Conservation (phyloP, 371 early-diverging fungal genomes). For the Encephalitozoon hellem region DNA sequence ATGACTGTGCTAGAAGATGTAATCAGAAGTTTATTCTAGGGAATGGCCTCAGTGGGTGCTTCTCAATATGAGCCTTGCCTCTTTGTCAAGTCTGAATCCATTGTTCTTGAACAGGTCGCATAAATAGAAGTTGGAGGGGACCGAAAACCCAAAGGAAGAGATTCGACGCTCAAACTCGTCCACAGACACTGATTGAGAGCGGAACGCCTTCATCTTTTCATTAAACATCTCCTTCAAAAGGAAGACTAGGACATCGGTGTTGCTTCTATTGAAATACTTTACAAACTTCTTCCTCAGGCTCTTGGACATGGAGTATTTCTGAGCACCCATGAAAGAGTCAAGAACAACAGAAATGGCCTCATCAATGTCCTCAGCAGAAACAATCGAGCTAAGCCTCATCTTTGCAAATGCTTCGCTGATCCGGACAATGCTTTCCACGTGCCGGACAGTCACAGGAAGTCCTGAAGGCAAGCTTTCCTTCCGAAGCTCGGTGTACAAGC, state of each 20-base stretch:
- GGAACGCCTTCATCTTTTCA: conserved; percentile 36
- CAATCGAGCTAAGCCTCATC: conserved; percentile 86
- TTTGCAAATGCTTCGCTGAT: conserved; percentile 90
- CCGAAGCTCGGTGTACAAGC: conserved; percentile 80
- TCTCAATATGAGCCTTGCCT: neutral
- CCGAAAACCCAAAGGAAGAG: conserved; percentile 4
- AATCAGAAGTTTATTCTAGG: neutral
- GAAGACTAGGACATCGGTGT: conserved; percentile 40
- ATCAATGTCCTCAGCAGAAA: conserved; percentile 82
- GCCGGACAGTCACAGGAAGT: conserved; percentile 94
- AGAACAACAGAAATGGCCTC: conserved; percentile 82
- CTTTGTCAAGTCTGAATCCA: conserved; percentile 14
- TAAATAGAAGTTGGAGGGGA: neutral
- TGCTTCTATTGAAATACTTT: conserved; percentile 52
- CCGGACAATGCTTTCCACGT: conserved; percentile 90
- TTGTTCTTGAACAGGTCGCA: conserved; percentile 1
- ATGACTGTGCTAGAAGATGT: neutral
- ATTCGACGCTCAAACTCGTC: conserved; percentile 28
- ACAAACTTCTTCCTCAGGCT: conserved; percentile 57
- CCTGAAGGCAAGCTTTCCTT: conserved; percentile 75
- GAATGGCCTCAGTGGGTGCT: neutral
- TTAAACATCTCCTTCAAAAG: conserved; percentile 49
- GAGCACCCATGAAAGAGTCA: conserved; percentile 83
- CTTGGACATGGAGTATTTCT: conserved; percentile 83
- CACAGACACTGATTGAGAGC: neutral